Evolutionary conservation across 2,329 filamentous ascomycete genomes (phyloP).

Genomic region (Fulvia fulva): DNA sequence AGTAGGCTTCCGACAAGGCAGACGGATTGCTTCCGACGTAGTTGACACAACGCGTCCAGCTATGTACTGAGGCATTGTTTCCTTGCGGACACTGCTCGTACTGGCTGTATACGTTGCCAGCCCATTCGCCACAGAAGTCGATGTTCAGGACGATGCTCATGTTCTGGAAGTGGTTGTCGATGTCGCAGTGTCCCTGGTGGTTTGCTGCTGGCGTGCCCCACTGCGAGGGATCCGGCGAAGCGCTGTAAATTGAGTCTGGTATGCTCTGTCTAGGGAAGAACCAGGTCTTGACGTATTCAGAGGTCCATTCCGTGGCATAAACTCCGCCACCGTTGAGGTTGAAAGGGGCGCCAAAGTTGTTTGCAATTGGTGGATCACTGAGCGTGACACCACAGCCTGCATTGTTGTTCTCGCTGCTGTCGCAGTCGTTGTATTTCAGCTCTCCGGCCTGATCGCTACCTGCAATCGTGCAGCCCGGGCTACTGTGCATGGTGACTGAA

Average conservation of each 20-base stretch:
- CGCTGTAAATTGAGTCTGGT: constrained; percentile 40
- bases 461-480: constrained; percentile 29
- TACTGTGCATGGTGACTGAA: constrained; percentile 32
- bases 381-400: constrained; percentile 31
- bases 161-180: constrained; percentile 36
- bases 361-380: constrained; percentile 21
- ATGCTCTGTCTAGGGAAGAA: constrained; percentile 34
- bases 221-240: constrained; percentile 54
- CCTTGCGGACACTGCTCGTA: constrained; percentile 30
- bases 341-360: constrained; percentile 33
- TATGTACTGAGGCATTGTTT: constrained; percentile 11
- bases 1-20: constrained; percentile 36
- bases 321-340: constrained; percentile 33
- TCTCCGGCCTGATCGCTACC: constrained; percentile 29
- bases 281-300: constrained; percentile 33
- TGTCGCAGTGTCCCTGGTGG: constrained; percentile 47
- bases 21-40: constrained; percentile 33
- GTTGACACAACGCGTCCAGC: constrained; percentile 28
- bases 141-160: constrained; percentile 40
- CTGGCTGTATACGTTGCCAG: constrained; percentile 31
- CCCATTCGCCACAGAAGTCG: constrained; percentile 40
- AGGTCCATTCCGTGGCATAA: constrained; percentile 36
- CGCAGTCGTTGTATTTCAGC: constrained; percentile 29
- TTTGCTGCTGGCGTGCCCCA: constrained; percentile 63
- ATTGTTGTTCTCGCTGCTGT: constrained; percentile 23